Evolutionary conservation across 768 basidiomycete genomes (phyloP), one percentile per base, ranked within the genome.

Genomic region (Leccinum pellstonianum): DNA sequence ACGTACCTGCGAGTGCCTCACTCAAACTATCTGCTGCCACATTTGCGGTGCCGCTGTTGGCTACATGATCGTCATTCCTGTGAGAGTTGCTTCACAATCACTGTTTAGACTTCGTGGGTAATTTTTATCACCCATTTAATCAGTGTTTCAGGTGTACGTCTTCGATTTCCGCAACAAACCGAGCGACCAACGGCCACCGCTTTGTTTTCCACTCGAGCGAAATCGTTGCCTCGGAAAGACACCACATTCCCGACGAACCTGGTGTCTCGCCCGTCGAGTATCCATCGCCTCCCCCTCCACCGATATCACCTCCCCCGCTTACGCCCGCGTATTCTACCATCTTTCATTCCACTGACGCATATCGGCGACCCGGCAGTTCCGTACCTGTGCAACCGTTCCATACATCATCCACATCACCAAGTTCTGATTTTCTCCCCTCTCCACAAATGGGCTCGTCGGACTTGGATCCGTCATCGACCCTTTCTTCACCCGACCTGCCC

Each of bases 181-280:
- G 88, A 59, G 79, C 85, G 8, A 91, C 91, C 23, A 93, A 93
- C 71, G 90, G 90, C 9, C 91, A 93, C 71, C 85, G 90, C 31
- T 94, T 90, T 71, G 91, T 94, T 37, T 94, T 93, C 72, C 90
- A 93, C 76, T 87, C 87, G 43, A 81, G 72, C 62, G 87, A 88
- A 72, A 83, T 91, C 55, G 64, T 73, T 25, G 83, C 83, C 9
- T 81, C 81, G 27, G 87, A 88, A 67, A 83, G 90, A 47, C 79
- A 81, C 66, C 86, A 90, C 63, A 75, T 89, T 57, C 74, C 74
- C 37, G 78, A 81, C 60, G 90, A 92, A 69, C 81, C 81, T 27
- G 87, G 88, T 25, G 83, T 90, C 17, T 74, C 82, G 23, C 77
- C 80, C 14, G 73, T 76, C 57, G 79, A 82, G 54, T 68, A 73